Evolutionary conservation across 306 rosid species (phyloP).

Genomic region (Biancaea sappan): DNA sequence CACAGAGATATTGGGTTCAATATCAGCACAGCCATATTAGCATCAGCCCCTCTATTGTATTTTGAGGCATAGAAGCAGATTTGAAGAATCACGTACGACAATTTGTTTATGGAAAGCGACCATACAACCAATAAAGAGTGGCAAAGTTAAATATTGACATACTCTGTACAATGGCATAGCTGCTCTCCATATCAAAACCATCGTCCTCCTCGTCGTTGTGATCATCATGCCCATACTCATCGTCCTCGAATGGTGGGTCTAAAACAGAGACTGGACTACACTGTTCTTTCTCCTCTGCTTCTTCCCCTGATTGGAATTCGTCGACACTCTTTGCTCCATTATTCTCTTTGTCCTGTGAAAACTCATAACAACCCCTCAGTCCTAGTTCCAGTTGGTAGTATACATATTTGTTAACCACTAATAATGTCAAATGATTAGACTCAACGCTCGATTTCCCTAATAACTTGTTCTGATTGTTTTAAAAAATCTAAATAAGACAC

Average conservation of each 20-base stretch:
- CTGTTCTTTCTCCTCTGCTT: constrained; percentile 88
- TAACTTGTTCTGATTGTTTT: constrained; percentile 35
- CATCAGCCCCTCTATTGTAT: constrained; percentile 31
- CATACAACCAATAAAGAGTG: constrained; percentile 40
- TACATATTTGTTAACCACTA: constrained; percentile 26
- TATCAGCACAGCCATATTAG: constrained; percentile 29
- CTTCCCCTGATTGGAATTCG: constrained; percentile 53
- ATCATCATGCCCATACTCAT: constrained; percentile 52
- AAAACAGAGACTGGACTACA: constrained; percentile 91
- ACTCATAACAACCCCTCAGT: constrained; percentile 30
- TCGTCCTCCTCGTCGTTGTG: constrained; percentile 29
- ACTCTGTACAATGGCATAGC: constrained; percentile 89
- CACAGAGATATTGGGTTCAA: constrained; percentile 52
- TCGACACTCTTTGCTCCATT: constrained; percentile 41
- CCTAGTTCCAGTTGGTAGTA: constrained; percentile 38
- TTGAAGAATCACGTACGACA: constrained; percentile 37
- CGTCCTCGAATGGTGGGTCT: constrained; percentile 89
- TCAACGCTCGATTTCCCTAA: constrained; percentile 28
- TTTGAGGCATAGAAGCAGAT: constrained; percentile 33
- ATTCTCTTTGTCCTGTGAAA: constrained; percentile 50
- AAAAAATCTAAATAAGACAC: constrained; percentile 38
- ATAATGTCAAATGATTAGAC: constrained; percentile 36
- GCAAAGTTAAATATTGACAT: constrained; percentile 40
- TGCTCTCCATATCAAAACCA: constrained; percentile 68
- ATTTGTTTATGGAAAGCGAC: constrained; percentile 53